Conservation (phyloP, 306 rosid genomes). For the Cajanus cajan region DNA sequence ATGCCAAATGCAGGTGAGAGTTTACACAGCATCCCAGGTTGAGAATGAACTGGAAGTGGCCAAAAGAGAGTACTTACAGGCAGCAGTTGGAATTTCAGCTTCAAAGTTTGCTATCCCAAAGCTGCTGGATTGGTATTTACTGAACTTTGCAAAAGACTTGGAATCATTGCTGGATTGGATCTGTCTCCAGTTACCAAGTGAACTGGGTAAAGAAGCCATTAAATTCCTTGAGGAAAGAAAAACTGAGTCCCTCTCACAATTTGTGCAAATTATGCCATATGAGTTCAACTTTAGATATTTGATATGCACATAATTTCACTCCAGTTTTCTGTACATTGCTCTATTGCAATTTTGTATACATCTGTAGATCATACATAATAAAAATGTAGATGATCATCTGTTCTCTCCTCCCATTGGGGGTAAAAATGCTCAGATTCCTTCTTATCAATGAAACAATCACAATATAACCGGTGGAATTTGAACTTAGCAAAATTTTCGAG, state of each 20-base stretch:
- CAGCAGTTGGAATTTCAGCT: conserved; percentile 76
- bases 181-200: conserved; percentile 89
- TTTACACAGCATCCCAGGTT: conserved; percentile 82
- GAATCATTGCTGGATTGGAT: conserved; percentile 94
- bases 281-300: conserved; percentile 95
- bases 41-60: conserved; percentile 86
- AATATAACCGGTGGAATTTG: background rate
- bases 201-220: conserved; percentile 82
- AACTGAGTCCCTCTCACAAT: conserved; percentile 58
- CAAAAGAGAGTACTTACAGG: conserved; percentile 83
- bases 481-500: background rate
- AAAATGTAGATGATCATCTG: conserved; percentile 22
- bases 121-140: conserved; percentile 82
- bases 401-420: conserved; percentile 3
- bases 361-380: conserved; percentile 30
- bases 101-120: conserved; percentile 71
- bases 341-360: conserved; percentile 48
- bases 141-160: conserved; percentile 85
- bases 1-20: conserved; percentile 77
- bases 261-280: conserved; percentile 79
- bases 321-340: conserved; percentile 19
- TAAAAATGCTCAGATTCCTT: conserved; percentile 13
- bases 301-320: conserved; percentile 52
- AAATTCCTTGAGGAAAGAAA: conserved; percentile 61
- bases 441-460: conserved; percentile 11